Conservation (phyloP, 169 alveolate species). For the Toxoplasma gondii region DNA sequence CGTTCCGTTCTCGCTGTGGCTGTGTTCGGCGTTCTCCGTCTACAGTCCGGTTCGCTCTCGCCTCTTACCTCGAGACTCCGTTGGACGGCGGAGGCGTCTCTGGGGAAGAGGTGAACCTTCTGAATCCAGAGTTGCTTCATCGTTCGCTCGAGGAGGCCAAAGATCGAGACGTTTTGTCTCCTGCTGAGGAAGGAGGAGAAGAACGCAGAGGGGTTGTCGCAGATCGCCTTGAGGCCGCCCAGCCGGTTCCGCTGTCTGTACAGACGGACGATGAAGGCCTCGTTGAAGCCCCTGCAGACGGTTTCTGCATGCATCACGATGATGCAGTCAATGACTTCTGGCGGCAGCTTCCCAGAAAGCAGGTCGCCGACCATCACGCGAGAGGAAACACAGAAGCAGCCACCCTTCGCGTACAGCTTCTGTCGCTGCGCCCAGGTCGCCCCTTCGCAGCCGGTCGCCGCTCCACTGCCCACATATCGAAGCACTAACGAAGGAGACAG, state of each 20-base stretch:
- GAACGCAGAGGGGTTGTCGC: constrained; percentile 69
- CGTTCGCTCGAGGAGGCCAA: constrained; percentile 12
- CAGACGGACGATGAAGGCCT: constrained; percentile 72
- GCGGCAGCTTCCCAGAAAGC: constrained; percentile 65
- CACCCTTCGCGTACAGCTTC: constrained; percentile 67
- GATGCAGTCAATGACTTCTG: constrained; percentile 66
- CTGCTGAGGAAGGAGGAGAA: constrained; percentile 35
- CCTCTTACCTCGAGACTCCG: background rate
- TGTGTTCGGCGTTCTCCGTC: too few relatives aligned
- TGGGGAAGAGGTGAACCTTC: constrained; percentile 8
- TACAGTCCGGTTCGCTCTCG: too few relatives aligned
- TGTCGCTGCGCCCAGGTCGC: constrained; percentile 46
- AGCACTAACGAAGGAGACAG: background rate
- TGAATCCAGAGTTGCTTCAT: constrained; percentile 12
- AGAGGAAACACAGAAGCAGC: constrained; percentile 66
- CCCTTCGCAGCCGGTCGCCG: constrained; percentile 17
- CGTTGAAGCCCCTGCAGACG: constrained; percentile 65
- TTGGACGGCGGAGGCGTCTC: background rate
- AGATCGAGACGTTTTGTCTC: background rate
- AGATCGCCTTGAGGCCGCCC: constrained; percentile 73
- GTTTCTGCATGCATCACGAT: constrained; percentile 70
- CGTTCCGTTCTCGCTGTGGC: too few relatives aligned
- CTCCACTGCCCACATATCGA: constrained; percentile 30
- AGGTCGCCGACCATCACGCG: constrained; percentile 70
- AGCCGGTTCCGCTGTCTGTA: constrained; percentile 65